These are phyloP conservation scores for Bothriochloa decipiens DNA, from an alignment of 176 grass and related monocot genomes.

Conservation along the genomic window DNA sequence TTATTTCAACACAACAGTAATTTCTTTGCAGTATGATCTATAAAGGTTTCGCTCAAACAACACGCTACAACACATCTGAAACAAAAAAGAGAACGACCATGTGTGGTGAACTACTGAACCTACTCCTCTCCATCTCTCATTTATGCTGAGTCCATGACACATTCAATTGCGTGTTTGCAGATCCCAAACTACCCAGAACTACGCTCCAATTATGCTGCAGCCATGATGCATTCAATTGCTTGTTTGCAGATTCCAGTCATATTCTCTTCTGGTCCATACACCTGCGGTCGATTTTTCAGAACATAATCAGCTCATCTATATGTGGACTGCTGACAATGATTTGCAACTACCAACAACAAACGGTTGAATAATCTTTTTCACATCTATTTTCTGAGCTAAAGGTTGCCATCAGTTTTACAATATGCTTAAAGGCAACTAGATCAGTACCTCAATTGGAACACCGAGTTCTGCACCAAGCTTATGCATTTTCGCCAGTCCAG, in stretches of 20 bases:
- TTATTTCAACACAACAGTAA: slow-evolving; percentile 30
- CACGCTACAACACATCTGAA: not conserved
- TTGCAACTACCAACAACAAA: slow-evolving; percentile 23
- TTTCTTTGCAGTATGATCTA: slow-evolving; percentile 17
- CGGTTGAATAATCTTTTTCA: not conserved
- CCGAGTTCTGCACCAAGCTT: slow-evolving; percentile 71
- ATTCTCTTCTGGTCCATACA: slow-evolving; percentile 88
- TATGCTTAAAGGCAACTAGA: slow-evolving; percentile 23
- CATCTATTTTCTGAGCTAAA: not conserved
- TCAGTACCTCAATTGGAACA: slow-evolving; percentile 73
- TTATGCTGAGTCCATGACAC: slow-evolving; percentile 43
- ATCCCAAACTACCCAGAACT: slow-evolving; percentile 48
- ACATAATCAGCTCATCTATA: slow-evolving; percentile 7
- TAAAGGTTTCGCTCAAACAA: not conserved
- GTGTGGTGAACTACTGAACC: slow-evolving; percentile 22
- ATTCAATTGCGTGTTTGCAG: slow-evolving; percentile 58
- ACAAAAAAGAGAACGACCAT: slow-evolving; percentile 11
- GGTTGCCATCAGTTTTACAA: not conserved
- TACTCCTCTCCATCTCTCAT: not conserved
- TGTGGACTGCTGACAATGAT: not conserved
- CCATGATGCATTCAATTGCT: slow-evolving; percentile 92
- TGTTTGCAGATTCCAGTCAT: slow-evolving; percentile 96
- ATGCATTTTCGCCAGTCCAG: slow-evolving; percentile 80
- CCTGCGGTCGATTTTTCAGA: slow-evolving; percentile 51
- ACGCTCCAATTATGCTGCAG: slow-evolving; percentile 47